Percentiles rank a stretch among this genome's conserved stretches.
Evolutionary conservation across 441 rosid species (phyloP).

Genomic region (Croton laevigatus): DNA sequence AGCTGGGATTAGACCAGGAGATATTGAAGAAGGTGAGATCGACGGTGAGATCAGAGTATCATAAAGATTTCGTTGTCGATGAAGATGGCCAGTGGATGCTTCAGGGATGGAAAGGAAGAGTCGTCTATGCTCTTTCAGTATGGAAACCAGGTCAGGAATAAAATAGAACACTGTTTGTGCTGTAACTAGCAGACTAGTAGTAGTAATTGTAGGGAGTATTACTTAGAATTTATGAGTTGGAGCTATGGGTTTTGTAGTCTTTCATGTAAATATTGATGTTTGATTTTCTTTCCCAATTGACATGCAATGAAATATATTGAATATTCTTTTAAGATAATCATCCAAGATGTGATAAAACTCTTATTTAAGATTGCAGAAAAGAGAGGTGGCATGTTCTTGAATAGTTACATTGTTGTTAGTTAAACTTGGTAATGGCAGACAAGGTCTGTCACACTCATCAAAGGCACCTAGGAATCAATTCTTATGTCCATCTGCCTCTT

Average conservation of each 20-base stretch:
- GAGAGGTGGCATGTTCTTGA: neutral
- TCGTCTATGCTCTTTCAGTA: conserved; percentile 44
- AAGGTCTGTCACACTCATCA: no score
- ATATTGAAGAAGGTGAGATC: conserved; percentile 38
- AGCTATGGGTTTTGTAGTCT: neutral
- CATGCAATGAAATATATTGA: neutral
- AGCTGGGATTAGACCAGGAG: conserved; percentile 41
- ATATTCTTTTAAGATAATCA: neutral
- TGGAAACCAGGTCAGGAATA: conserved; percentile 54
- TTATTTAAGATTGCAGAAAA: neutral
- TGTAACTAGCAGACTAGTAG: neutral
- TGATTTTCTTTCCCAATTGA: neutral
- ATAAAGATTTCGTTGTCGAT: conserved; percentile 51
- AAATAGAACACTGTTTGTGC: neutral
- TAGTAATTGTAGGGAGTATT: neutral
- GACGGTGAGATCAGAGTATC: conserved; percentile 40
- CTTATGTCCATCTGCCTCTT: neutral
- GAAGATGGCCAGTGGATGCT: conserved; percentile 70
- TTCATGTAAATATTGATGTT: neutral
- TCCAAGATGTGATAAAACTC: neutral
- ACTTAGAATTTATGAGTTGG: neutral
- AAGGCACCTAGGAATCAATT: neutral
- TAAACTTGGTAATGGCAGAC: neutral
- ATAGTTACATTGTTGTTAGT: neutral
- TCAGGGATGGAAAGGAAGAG: conserved; percentile 79